Conservation (phyloP, 805 yeast species). For the Hanseniaspora occidentalis region DNA sequence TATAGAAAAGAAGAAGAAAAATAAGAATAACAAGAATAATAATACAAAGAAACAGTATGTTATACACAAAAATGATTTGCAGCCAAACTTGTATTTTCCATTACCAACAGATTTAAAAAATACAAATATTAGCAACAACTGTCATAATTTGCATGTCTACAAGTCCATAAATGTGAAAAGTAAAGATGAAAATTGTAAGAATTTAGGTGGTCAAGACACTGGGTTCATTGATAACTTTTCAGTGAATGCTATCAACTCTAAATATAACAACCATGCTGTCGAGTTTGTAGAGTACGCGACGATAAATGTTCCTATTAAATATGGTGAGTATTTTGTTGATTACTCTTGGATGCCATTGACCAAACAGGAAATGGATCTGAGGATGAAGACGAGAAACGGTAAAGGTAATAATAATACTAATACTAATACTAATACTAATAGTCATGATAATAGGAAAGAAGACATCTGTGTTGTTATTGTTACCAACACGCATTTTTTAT, state of each 20-base stretch:
- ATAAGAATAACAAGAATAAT: not conserved
- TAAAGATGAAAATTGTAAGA: not conserved
- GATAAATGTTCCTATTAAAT: not conserved
- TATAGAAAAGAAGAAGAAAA: not conserved
- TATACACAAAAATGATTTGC: not conserved
- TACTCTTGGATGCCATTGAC: not conserved
- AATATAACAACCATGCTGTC: not conserved
- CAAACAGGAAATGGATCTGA: no score
- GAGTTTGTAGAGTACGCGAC: not conserved
- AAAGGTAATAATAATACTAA: not conserved
- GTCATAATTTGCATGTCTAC: not conserved
- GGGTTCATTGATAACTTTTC: not conserved
- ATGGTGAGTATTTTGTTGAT: constrained; percentile 1
- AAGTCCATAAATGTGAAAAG: not conserved
- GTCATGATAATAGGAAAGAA: not conserved
- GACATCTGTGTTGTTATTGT: not conserved
- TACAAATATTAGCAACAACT: not conserved
- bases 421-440: not conserved
- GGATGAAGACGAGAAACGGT: not conserved
- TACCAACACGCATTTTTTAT: constrained; percentile 1
- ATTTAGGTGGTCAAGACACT: not conserved
- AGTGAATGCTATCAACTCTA: not conserved
- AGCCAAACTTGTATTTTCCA: not conserved
- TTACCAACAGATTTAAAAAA: not conserved
- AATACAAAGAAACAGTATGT: not conserved